Evolutionary conservation across 2,329 filamentous ascomycete genomes (phyloP).

Genomic region (Trichoderma atroviride): DNA sequence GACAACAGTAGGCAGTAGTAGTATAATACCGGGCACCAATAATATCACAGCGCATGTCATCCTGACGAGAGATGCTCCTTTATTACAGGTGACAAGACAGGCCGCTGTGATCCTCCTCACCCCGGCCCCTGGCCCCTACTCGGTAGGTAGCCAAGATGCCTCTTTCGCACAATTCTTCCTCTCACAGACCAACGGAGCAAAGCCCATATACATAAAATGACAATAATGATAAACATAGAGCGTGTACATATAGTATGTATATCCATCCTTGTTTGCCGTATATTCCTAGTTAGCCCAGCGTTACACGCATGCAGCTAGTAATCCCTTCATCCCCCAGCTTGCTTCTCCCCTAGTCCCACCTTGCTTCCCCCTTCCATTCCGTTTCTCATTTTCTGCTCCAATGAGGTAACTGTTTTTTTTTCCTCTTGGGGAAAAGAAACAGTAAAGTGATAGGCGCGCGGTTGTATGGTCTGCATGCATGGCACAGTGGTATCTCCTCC

Average conservation of each 20-base stretch:
- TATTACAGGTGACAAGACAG: neutral
- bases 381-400: neutral
- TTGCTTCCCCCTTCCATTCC: neutral
- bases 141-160: neutral
- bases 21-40: no score
- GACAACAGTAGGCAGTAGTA: neutral
- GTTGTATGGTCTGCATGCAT: slow-evolving; percentile 20
- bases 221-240: neutral
- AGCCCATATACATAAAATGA: neutral
- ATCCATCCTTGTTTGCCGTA: slow-evolving; percentile 1
- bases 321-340: slow-evolving; percentile 10
- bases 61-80: neutral
- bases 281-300: neutral
- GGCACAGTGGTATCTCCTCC: slow-evolving; percentile 33
- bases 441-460: neutral
- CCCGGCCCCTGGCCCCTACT: neutral
- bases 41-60: neutral
- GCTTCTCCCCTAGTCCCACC: neutral
- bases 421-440: neutral
- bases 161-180: neutral
- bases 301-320: slow-evolving; percentile 8
- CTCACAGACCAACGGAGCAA: neutral
- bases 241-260: neutral
- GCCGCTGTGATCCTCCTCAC: neutral
- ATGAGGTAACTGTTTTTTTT: neutral